Conservation (phyloP, 371 early-diverging fungal species). For the Choanephora cucurbitarum region DNA sequence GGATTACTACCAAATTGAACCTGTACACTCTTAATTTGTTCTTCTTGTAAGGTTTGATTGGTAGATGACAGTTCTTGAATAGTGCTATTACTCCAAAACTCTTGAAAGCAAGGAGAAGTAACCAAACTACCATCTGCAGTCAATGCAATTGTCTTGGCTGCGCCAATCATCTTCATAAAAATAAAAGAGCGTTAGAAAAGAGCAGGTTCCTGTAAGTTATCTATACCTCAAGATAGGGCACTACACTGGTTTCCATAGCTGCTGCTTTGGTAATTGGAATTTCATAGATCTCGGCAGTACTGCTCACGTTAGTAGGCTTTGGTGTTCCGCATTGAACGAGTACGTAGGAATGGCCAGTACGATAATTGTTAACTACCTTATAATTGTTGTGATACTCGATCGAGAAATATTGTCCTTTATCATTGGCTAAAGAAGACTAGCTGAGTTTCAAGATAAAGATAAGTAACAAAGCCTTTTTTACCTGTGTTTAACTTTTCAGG, state of each 20-base stretch:
- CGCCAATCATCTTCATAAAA: slow-evolving; percentile 59
- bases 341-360: slow-evolving; percentile 48
- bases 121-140: slow-evolving; percentile 61
- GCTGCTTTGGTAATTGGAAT: slow-evolving; percentile 65
- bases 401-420: slow-evolving; percentile 53
- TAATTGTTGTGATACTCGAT: slow-evolving; percentile 68
- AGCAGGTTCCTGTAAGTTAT: background rate
- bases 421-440: slow-evolving; percentile 41
- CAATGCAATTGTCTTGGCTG: slow-evolving; percentile 51
- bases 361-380: slow-evolving; percentile 57
- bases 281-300: slow-evolving; percentile 51
- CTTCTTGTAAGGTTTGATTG: slow-evolving; percentile 45
- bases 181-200: background rate
- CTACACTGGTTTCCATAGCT: slow-evolving; percentile 62
- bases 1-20: slow-evolving; percentile 45
- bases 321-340: slow-evolving; percentile 76
- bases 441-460: background rate
- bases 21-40: slow-evolving; percentile 43
- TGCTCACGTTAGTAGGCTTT: slow-evolving; percentile 49
- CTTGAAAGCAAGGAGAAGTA: slow-evolving; percentile 69
- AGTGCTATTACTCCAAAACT: slow-evolving; percentile 37
- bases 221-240: slow-evolving; percentile 65
- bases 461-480: slow-evolving; percentile 27
- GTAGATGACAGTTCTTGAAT: slow-evolving; percentile 35
- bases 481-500: slow-evolving; percentile 50